phyloP scores from a whole-genome alignment of 2,329 filamentous ascomycete genomes.

The Hymenoscyphus fructigenus region DNA sequence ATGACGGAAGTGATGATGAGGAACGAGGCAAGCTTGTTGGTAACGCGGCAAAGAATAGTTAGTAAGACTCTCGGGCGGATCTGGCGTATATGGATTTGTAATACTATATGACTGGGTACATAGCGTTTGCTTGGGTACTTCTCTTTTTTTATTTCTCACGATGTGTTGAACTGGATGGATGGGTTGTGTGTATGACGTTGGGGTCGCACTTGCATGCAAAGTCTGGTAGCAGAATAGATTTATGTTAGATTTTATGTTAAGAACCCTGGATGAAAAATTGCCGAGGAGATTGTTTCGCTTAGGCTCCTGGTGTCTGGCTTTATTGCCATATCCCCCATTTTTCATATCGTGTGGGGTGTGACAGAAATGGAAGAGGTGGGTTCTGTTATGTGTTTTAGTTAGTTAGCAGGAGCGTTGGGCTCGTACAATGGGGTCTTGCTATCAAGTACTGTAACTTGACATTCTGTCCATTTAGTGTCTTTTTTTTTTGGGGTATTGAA shows the following conservation, averaged over 20 bases:
- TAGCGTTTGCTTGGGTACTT: conserved; percentile 8
- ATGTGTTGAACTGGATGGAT: not conserved
- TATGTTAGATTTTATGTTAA: not conserved
- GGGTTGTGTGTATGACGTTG: not conserved
- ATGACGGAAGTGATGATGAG: conserved; percentile 66
- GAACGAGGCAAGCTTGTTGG: conserved; percentile 51
- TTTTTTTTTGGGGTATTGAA: too few relatives aligned
- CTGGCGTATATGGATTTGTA: conserved; percentile 16
- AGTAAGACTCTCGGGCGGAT: conserved; percentile 8
- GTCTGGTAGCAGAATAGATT: not conserved
- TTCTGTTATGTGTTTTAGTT: too few relatives aligned
- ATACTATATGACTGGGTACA: conserved; percentile 15
- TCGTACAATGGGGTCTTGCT: too few relatives aligned
- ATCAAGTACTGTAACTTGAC: too few relatives aligned
- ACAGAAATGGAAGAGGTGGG: too few relatives aligned
- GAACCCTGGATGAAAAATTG: not conserved
- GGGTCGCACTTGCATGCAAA: not conserved
- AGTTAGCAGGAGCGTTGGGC: too few relatives aligned
- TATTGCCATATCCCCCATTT: too few relatives aligned
- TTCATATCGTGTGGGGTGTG: too few relatives aligned
- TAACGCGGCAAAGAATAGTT: conserved; percentile 11
- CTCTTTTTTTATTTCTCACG: not conserved
- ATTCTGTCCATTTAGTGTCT: too few relatives aligned
- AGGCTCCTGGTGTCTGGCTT: too few relatives aligned
- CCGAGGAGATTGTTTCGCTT: too few relatives aligned